These are phyloP conservation scores for Nicotiana sylvestris DNA, from an alignment of 257 asterid species.

Conservation along the genomic window DNA sequence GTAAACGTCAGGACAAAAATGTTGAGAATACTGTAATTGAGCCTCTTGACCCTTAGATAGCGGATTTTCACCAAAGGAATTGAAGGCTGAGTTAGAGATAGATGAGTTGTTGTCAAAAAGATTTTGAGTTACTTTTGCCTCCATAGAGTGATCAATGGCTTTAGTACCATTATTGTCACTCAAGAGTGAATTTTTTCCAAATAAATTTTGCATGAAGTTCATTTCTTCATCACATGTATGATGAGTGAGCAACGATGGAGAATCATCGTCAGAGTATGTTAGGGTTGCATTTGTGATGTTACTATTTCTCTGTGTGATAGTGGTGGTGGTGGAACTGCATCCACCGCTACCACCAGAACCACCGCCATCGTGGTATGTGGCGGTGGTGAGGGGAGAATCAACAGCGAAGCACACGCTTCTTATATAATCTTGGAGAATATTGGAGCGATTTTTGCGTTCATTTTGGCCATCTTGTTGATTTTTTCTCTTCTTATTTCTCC, in stretches of 20 bases:
- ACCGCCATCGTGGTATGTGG: neutral
- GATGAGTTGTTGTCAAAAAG: neutral
- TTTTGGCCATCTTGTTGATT: slow-evolving; percentile 12
- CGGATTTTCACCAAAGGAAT: neutral
- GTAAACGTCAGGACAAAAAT: slow-evolving; percentile 20
- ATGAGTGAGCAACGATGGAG: slow-evolving; percentile 28
- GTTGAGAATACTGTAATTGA: neutral
- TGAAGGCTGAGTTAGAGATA: neutral
- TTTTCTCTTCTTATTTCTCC: slow-evolving; percentile 36
- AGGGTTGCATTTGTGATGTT: neutral
- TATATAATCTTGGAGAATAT: slow-evolving; percentile 58
- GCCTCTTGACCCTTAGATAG: neutral
- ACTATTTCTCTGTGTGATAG: neutral
- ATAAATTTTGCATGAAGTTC: slow-evolving; percentile 44
- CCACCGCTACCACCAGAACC: neutral
- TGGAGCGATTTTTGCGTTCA: slow-evolving; percentile 15
- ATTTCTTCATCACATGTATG: slow-evolving; percentile 48
- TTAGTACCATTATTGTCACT: neutral
- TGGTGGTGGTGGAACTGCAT: neutral
- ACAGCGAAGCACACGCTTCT: slow-evolving; percentile 16
- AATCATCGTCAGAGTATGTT: slow-evolving; percentile 13
- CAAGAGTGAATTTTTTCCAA: slow-evolving; percentile 17
- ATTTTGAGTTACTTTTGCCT: neutral
- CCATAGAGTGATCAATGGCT: neutral
- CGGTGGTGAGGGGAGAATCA: neutral